Percentiles rank a stretch among this genome's conserved stretches.
Evolutionary conservation across 768 basidiomycete species (phyloP).

Genomic region (Boletus eberwhitei): DNA sequence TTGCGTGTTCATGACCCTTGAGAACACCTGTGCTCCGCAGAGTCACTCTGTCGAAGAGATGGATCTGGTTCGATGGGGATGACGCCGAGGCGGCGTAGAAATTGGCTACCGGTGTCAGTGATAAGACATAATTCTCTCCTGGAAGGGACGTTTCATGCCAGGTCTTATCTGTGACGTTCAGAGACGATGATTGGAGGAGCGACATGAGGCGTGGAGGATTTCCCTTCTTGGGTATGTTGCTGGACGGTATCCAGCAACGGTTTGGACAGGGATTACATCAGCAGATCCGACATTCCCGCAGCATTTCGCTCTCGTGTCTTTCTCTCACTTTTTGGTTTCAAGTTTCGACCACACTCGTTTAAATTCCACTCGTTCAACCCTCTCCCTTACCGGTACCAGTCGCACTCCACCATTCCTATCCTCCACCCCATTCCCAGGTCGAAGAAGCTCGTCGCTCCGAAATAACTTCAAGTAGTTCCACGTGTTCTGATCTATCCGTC

Average conservation of each 20-base stretch:
- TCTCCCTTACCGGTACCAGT: not conserved
- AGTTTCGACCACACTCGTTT: conserved; percentile 24
- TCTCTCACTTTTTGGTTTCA: no score
- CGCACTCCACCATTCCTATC: not conserved
- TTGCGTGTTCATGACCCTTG: conserved; percentile 55
- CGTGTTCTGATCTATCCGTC: conserved; percentile 1
- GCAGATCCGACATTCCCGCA: conserved; percentile 1
- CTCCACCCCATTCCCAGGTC: conserved; percentile 1
- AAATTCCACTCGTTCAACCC: conserved; percentile 23
- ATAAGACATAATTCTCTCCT: conserved; percentile 56
- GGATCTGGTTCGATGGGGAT: conserved; percentile 58
- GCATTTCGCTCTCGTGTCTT: not conserved
- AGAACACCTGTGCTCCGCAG: conserved; percentile 47
- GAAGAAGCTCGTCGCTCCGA: conserved; percentile 1
- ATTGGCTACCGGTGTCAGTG: conserved; percentile 44
- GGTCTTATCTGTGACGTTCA: conserved; percentile 20
- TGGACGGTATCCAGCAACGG: conserved; percentile 9
- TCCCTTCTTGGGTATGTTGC: conserved; percentile 27
- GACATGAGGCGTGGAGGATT: conserved; percentile 26
- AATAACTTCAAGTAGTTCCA: conserved; percentile 2
- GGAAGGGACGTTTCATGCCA: conserved; percentile 35
- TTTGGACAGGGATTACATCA: not conserved
- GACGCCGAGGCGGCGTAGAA: conserved; percentile 64
- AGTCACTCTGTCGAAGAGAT: conserved; percentile 61
- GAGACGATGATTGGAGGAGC: conserved; percentile 20